These are phyloP conservation scores for Mychonastes homosphaera DNA, from an alignment of 139 green algal genomes.

Conservation along the genomic window DNA sequence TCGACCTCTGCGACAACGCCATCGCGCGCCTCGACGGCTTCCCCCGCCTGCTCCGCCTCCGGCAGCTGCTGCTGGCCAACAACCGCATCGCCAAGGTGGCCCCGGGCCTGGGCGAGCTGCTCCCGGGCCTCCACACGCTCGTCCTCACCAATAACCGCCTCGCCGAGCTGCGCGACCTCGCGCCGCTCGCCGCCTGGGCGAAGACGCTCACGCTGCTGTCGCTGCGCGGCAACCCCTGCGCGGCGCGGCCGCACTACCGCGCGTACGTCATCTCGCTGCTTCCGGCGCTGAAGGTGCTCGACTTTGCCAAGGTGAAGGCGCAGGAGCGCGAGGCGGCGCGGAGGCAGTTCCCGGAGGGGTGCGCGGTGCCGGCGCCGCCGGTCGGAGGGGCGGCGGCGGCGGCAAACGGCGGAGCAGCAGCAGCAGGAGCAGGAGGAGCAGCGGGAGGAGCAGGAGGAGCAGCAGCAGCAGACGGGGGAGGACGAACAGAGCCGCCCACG, in stretches of 20 bases:
- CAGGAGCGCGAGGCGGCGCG: constrained; percentile 63
- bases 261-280: constrained; percentile 74
- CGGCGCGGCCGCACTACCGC: too few species aligned
- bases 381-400: constrained; percentile 15
- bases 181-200: background rate
- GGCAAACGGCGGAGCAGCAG: constrained; percentile 12
- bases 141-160: constrained; percentile 91
- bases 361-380: constrained; percentile 45
- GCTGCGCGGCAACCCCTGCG: background rate
- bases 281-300: constrained; percentile 72
- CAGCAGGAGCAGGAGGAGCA: background rate
- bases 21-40: constrained; percentile 93
- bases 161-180: constrained; percentile 65
- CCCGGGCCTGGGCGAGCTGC: constrained; percentile 49
- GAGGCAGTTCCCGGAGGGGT: constrained; percentile 61
- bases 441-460: constrained; percentile 1
- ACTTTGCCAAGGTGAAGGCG: constrained; percentile 89
- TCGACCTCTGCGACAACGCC: constrained; percentile 94
- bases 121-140: constrained; percentile 71
- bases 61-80: constrained; percentile 81
- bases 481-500: constrained; percentile 38
- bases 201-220: background rate
- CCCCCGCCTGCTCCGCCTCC: constrained; percentile 70
- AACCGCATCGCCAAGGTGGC: constrained; percentile 80
- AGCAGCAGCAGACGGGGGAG: constrained; percentile 15